phyloP scores from a whole-genome alignment of 352 stramenopile species.

The Pythium sp. region DNA sequence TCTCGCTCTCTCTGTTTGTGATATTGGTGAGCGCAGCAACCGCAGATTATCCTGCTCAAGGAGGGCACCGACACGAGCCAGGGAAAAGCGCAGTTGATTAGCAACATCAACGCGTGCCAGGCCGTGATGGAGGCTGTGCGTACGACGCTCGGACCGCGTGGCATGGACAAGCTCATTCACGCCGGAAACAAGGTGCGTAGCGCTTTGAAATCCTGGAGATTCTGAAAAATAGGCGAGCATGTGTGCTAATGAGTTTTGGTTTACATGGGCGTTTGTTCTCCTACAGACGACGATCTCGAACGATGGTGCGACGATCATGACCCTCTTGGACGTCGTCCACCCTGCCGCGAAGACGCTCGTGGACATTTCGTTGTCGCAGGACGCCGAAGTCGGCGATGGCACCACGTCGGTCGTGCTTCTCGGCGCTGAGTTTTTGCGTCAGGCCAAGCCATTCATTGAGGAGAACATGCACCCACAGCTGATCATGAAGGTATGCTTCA shows the following conservation, averaged over 20 bases:
- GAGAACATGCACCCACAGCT: constrained; percentile 96
- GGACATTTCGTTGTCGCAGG: constrained; percentile 95
- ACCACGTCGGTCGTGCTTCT: constrained; percentile 98
- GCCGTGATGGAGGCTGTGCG: constrained; percentile 97
- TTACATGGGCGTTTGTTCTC: not conserved
- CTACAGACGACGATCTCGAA: constrained; percentile 96
- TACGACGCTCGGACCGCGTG: constrained; percentile 96
- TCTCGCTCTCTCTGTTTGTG: constrained; percentile 1
- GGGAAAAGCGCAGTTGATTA: constrained; percentile 95
- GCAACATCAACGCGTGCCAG: constrained; percentile 89
- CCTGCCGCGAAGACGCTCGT: constrained; percentile 98
- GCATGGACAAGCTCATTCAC: constrained; percentile 99
- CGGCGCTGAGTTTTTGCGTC: constrained; percentile 95
- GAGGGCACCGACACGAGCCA: constrained; percentile 99
- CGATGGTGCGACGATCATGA: constrained; percentile 99
- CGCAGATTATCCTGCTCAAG: constrained; percentile 98
- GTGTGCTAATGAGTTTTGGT: not conserved
- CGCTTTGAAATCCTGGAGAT: not conserved
- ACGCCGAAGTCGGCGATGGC: constrained; percentile 89
- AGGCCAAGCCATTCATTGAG: constrained; percentile 98
- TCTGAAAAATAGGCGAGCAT: not conserved
- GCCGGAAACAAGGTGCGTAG: constrained; percentile 60
- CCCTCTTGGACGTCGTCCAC: constrained; percentile 98
- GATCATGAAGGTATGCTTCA: constrained; percentile 61
- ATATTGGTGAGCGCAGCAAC: constrained; percentile 56